These are phyloP conservation scores for Dryadomyces sulphureus DNA, from an alignment of 2,329 filamentous ascomycete genomes.

Conservation along the genomic window DNA sequence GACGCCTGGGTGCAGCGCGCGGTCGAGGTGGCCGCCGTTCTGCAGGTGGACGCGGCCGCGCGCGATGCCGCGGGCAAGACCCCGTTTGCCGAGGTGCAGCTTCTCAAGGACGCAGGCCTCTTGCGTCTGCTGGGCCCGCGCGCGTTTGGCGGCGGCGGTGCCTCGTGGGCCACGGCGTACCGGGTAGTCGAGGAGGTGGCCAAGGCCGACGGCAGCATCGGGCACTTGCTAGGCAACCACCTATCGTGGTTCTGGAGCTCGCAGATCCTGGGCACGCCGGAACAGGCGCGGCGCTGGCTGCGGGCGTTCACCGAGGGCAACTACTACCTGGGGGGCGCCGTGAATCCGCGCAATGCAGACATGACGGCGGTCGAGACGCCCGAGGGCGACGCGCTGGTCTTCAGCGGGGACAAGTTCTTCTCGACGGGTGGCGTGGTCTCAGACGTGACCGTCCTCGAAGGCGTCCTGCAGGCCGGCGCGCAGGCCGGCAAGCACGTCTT, in stretches of 20 bases:
- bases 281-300: constrained; percentile 42
- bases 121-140: constrained; percentile 23
- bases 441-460: constrained; percentile 50
- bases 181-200: constrained; percentile 47
- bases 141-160: constrained; percentile 27
- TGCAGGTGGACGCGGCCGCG: constrained; percentile 18
- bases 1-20: constrained; percentile 28
- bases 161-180: constrained; percentile 36
- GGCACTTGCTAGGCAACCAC: constrained; percentile 52
- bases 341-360: constrained; percentile 50
- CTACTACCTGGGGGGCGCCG: constrained; percentile 50
- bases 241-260: constrained; percentile 48
- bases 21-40: constrained; percentile 21
- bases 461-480: constrained; percentile 41
- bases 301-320: constrained; percentile 47
- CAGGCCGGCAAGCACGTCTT: constrained; percentile 47
- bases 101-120: constrained; percentile 26
- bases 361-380: constrained; percentile 39
- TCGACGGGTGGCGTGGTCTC: constrained; percentile 54
- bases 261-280: constrained; percentile 41
- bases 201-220: constrained; percentile 48
- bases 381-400: constrained; percentile 39
- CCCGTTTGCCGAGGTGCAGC: constrained; percentile 22
- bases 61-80: constrained; percentile 25
- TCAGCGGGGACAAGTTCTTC: constrained; percentile 50